Evolutionary conservation across 192 early-diverging fungal genomes (phyloP).

Genomic region (Backusella psychrophila): DNA sequence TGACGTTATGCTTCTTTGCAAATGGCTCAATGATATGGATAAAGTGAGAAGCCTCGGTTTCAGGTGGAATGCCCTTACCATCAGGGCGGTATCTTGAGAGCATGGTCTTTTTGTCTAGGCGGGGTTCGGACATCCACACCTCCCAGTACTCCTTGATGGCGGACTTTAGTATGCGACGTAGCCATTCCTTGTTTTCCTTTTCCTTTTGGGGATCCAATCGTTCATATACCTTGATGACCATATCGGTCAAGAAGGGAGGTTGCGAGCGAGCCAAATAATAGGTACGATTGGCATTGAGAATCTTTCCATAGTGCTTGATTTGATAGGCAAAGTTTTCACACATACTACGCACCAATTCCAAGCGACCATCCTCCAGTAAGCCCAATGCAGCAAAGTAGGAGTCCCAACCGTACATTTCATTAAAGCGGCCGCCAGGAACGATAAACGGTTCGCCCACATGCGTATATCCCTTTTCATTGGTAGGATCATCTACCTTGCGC

Average conservation of each 20-base stretch:
- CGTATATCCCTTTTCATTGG: constrained; percentile 35
- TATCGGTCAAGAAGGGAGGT: constrained; percentile 96
- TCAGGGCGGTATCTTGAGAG: constrained; percentile 84
- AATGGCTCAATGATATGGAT: constrained; percentile 83
- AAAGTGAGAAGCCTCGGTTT: constrained; percentile 91
- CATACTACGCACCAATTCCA: constrained; percentile 89
- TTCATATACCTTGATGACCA: constrained; percentile 79
- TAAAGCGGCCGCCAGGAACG: constrained; percentile 97
- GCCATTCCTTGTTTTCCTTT: constrained; percentile 67
- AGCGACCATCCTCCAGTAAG: constrained; percentile 81
- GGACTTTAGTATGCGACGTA: constrained; percentile 63
- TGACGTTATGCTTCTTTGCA: constrained; percentile 62
- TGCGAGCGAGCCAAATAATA: constrained; percentile 97
- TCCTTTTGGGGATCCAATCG: constrained; percentile 48
- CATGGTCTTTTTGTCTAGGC: constrained; percentile 71
- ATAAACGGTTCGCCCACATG: constrained; percentile 84
- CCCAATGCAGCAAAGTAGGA: constrained; percentile 92
- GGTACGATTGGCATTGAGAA: constrained; percentile 95
- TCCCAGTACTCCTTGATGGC: constrained; percentile 88
- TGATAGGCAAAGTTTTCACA: constrained; percentile 97
- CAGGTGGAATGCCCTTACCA: constrained; percentile 93
- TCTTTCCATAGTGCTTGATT: constrained; percentile 97
- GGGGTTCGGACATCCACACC: constrained; percentile 85
- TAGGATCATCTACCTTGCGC: constrained; percentile 44
- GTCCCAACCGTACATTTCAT: constrained; percentile 99